Evolutionary conservation across 139 green algal genomes (phyloP), one percentile per base, ranked within the genome.

Genomic region (Chara braunii): DNA sequence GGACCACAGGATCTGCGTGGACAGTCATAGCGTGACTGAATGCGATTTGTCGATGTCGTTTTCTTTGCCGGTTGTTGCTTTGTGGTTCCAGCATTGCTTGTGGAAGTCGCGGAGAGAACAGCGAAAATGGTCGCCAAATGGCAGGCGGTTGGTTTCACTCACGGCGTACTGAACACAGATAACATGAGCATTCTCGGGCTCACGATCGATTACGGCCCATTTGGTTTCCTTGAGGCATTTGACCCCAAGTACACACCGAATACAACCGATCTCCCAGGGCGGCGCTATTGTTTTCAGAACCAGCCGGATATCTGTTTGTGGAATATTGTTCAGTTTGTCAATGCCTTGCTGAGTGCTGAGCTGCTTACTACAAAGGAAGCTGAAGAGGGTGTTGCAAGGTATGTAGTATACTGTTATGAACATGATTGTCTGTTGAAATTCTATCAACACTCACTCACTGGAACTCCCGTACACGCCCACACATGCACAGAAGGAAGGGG

Each of bases 141-240:
- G 90, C 89, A 96, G 68, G 55, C 72, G 4, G 68, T 78, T 3
- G 78, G 64, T 8, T 73, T 81, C 40, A 35, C 56, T 6, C 65
- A 80, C 50, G 84, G 86, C 18, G 91, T 97, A 62, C 83, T 98
- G 45, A 97, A 97, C 80, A 98, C 92, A 0, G 91, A 97, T 83
- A 97, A 97, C 90, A 94, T 95, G 85, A 84, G 64, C 76, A 84
- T 94, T 1, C 55, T 75, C 36, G 83, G 86, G 1, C 74, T 86
- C 8, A 94, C 84, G 23, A 87, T 95, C 14, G 86, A 86, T 76
- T 86, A 84, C 34, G 85, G 84, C 1, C 85, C 85, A 0, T 90
- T 78, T 52, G 84, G 84, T 22, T 96, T 88, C 36, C 43, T 96
- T 37, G 90, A 96, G 71, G 64, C 75, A 0, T 98, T 95, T 57